These are phyloP conservation scores for Aphanoascus verrucosus DNA, from an alignment of 2,329 filamentous ascomycete genomes.

Conservation along the genomic window DNA sequence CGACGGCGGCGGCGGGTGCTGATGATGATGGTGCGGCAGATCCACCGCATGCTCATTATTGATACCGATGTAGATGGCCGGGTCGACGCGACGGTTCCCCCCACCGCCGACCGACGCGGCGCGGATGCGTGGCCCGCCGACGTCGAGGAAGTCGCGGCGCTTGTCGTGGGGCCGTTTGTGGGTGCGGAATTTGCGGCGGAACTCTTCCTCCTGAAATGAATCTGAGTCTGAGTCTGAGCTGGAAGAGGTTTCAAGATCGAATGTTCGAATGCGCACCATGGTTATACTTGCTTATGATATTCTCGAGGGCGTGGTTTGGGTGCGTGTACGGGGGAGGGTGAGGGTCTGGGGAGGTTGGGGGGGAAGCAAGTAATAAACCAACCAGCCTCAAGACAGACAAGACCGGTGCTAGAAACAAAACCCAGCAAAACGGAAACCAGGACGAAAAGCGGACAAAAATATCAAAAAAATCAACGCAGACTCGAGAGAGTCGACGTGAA, in stretches of 20 bases:
- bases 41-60: constrained; percentile 26
- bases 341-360: no score
- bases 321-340: no score
- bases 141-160: constrained; percentile 9
- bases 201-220: constrained; percentile 1
- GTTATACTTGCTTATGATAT: not conserved
- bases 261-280: not conserved
- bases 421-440: no score
- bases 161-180: constrained; percentile 20
- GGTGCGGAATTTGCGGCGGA: constrained; percentile 2
- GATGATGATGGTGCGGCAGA: no score
- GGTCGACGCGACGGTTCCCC: constrained; percentile 4
- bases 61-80: constrained; percentile 29
- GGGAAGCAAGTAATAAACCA: no score
- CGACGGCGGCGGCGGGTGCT: not conserved
- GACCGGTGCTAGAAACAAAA: no score
- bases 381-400: no score
- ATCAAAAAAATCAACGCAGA: no score
- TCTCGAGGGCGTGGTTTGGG: no score
- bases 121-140: constrained; percentile 22
- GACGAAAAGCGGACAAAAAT: no score
- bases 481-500: no score
- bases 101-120: constrained; percentile 28
- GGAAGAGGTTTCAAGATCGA: not conserved
- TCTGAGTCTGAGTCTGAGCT: constrained; percentile 7